Percentiles rank a stretch among this genome's conserved stretches.
These are phyloP conservation scores for Chalciporus pseudorubinellus DNA, from an alignment of 768 basidiomycete species.

Conservation along the genomic window DNA sequence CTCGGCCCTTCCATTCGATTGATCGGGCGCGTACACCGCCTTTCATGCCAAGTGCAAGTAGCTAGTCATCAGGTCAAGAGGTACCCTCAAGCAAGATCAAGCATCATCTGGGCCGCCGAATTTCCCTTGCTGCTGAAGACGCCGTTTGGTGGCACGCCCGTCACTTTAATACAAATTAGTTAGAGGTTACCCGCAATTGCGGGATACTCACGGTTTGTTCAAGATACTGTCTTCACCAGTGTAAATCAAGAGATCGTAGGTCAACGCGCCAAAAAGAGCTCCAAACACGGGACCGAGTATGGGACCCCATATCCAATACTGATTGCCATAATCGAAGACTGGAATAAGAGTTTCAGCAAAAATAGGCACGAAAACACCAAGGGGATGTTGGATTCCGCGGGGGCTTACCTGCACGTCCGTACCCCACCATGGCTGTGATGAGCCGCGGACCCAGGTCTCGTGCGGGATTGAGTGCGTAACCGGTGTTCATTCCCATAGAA, in stretches of 20 bases:
- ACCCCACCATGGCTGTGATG: constrained; percentile 63
- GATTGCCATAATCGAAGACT: constrained; percentile 35
- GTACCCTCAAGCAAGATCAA: neutral
- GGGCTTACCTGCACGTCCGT: constrained; percentile 38
- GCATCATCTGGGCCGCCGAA: neutral
- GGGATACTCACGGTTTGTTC: constrained; percentile 43
- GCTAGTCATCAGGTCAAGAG: neutral
- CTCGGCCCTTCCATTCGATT: too few species aligned
- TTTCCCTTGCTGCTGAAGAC: neutral
- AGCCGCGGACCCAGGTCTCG: constrained; percentile 64
- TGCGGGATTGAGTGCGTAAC: constrained; percentile 62
- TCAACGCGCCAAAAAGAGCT: constrained; percentile 45
- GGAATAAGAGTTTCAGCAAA: neutral
- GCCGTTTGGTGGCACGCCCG: neutral
- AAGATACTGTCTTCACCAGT: constrained; percentile 49
- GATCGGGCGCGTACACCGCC: too few species aligned
- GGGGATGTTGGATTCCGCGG: neutral
- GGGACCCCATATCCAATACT: constrained; percentile 71
- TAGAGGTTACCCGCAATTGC: neutral
- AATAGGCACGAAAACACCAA: neutral
- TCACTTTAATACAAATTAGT: neutral
- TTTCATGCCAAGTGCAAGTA: too few species aligned
- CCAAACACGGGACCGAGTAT: constrained; percentile 56
- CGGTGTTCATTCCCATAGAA: constrained; percentile 59
- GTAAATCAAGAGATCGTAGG: constrained; percentile 58